Evolutionary conservation across 768 basidiomycete genomes (phyloP), one percentile per base, ranked within the genome.

Genomic region (Auriscalpium orientale): DNA sequence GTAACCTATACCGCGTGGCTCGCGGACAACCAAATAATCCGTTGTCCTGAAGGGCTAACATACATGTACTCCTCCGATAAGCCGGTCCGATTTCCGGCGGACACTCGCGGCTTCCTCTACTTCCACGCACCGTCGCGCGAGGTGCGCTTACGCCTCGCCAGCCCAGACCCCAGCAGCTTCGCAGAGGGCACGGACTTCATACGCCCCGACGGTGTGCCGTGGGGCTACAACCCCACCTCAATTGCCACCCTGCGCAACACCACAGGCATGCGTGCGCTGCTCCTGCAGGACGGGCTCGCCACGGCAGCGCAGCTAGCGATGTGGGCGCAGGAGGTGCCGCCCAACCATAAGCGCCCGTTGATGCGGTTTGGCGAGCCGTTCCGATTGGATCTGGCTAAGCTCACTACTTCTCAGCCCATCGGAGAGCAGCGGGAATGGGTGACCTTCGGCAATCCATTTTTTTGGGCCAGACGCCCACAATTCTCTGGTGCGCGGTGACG

Each of bases 61-160:
- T 28, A 28, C 28, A 28, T 28, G 28, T 28, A n/a, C n/a, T n/a
- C n/a, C n/a, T n/a, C n/a, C n/a, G n/a, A 28, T 28, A 7, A 28
- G 28, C 28, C 28, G 1, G 28, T 28, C 28, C 28, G 28, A 28
- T 72, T 57, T 65, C 70, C 46, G 71, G 61, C 65, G 5, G 28
- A 18, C 54, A 34, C 20, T 43, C 49, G 56, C 11, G 9, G 54
- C 56, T 47, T 22, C 48, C 34, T 52, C 56, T 56, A 38, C 56
- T 55, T n/a, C 46, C 22, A n/a, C 46, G n/a, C 46, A 3, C 53
- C 8, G n/a, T 28, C 46, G 11, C n/a, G 21, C 38, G 38, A 37
- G 34, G 16, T 40, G 20, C 28, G 49, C 15, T 28, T 47, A 7
- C 16, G 46, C 46, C 16, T 47, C 16, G 15, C 46, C 16, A 28